Evolutionary conservation across 768 basidiomycete species (phyloP), one percentile per base, ranked within the genome.

Genomic region (Suillus sp.): DNA sequence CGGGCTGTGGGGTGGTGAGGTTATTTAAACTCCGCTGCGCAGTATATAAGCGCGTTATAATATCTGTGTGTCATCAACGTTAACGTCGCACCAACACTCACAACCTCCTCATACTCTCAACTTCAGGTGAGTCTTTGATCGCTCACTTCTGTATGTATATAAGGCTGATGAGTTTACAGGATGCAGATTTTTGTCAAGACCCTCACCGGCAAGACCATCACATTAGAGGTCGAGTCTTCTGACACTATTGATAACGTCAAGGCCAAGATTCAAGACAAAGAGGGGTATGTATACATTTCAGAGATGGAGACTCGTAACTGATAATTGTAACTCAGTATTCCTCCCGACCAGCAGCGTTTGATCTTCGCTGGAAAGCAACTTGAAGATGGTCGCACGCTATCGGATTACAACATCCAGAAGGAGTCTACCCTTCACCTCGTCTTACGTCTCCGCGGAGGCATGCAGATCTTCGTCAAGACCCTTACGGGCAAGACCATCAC

Each of bases 281-380:
- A 92, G 76, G 90, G 83, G 78, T 80, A 57, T 66, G 79, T 20
- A 62, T 67, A 63, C 60, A 71, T 42, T 30, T 16, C 18, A 27
- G 25, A 16, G 48, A 6, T 16, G 4, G 11, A n/a, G 22, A 20
- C 18, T 62, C 11, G 1, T 2, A n/a, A 14, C 43, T 63, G 22
- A 63, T 16, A 2, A 10, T 14, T 65, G 62, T 27, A 6, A 9
- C 56, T 13, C 40, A 81, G 87, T 16, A 92, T 92, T 63, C 90
- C 90, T 25, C 95, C 93, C 30, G 92, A 95, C 78, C 94, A 94
- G 70, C 93, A 96, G 73, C 93, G 95, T 66, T 79, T 96, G n/a
- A 96, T 96, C 81, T 96, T 96, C 67, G 95, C 95, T 53, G 95
- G 95, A 64, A 96, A 96, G 79, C 95, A 96, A 75, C 86, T 97